phyloP scores from a whole-genome alignment of 768 basidiomycete species.

The Pholiota molesta region DNA sequence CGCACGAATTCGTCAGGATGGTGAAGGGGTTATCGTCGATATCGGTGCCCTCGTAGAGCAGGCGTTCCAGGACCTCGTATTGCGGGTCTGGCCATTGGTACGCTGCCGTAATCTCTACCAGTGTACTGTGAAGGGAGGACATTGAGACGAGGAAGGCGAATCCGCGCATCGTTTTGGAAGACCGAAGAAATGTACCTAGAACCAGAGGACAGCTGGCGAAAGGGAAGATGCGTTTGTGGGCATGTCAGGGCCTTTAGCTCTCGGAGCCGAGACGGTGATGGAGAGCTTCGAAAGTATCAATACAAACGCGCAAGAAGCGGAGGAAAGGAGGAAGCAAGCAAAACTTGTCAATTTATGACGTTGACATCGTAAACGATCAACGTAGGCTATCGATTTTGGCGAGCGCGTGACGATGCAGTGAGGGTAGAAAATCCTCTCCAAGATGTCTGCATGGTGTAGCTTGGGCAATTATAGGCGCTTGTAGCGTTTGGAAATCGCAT shows the following conservation, averaged over 20 bases:
- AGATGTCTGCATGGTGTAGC: background rate
- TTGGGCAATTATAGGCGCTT: background rate
- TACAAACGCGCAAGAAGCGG: background rate
- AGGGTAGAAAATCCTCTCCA: background rate
- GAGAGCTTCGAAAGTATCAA: background rate
- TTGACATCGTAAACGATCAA: background rate
- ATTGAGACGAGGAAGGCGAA: background rate
- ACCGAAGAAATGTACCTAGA: background rate
- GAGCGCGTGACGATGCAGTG: background rate
- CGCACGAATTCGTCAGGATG: background rate
- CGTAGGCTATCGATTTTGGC: background rate
- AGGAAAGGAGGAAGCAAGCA: background rate
- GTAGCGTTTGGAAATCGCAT: background rate
- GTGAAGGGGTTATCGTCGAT: background rate
- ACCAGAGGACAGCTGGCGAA: background rate
- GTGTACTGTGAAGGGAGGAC: background rate
- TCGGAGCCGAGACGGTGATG: background rate
- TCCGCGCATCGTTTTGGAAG: background rate
- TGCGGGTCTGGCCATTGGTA: slow-evolving; percentile 12
- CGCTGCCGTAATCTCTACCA: background rate
- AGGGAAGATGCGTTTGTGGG: background rate
- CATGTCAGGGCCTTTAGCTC: background rate
- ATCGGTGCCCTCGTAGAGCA: slow-evolving; percentile 9
- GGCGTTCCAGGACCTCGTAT: slow-evolving; percentile 9
- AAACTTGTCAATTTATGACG: background rate